Base-by-base conservation (phyloP, 139 green algal genomes). In the Spirogloea muscicola region DNA sequence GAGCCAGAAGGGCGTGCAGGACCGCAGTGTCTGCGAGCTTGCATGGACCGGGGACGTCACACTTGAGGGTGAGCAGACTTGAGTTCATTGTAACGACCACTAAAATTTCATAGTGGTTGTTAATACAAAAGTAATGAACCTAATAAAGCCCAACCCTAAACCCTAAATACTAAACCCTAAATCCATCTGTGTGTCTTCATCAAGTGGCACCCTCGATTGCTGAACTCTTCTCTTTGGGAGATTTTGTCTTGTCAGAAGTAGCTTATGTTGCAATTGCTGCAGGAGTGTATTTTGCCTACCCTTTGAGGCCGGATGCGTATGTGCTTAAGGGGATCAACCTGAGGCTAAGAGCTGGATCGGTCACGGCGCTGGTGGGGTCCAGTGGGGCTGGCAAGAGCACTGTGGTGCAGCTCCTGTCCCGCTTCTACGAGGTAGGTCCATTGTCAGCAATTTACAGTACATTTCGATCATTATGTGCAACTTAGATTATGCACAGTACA, bases 341-440 rank as follows among this genome's bases (percentile, higher is more conserved):
- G 27, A 61, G 7, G 0, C 42, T 90, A 13, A 31, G 61, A 13
- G 78, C 88, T 31, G 93, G 93, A 10, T 87, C 85, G 36, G 93
- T 91, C 1, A 85, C 93, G n/a, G 93, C 93, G 4, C 87, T 98
- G 34, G 92, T 96, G 29, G 92, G 93, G 48, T 83, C 85, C 77
- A 90, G 77, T 49, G 93, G 93, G 31, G 89, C 84, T 59, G 92
- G 94, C 74, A 98, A 98, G 80, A 89, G 74, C 63, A 97, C 93
- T 1, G 86, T 96, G 16, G 82, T 96, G 16, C 75, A 80, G 49
- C 89, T 98, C 1, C 77, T 96, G 9, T 82, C 93, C 79, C 84
- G 92, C 36, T 96, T 96, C 77, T 98, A 98, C 62, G 91, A 97
- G 7, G 16, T 77, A n/a, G n/a, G n/a, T n/a, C n/a, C n/a, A n/a